Conservation (phyloP, 257 asterid genomes). For the Capsicum pubescens region DNA sequence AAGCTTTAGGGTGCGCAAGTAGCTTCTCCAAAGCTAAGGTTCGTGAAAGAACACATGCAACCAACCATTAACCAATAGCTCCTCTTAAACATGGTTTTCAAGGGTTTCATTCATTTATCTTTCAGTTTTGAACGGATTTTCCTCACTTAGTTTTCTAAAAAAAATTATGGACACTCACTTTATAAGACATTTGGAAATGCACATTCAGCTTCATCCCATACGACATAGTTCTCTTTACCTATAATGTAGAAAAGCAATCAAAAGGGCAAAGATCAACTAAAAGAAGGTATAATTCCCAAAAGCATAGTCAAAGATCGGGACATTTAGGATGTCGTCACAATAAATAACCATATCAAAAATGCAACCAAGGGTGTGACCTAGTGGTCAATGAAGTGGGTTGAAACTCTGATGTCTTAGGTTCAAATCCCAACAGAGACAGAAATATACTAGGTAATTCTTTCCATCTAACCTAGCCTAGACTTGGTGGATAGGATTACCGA, state of each 20-base stretch:
- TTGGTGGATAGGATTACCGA: too few relatives aligned
- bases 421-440: too few relatives aligned
- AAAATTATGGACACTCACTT: background rate
- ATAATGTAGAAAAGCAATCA: background rate
- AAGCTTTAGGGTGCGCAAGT: background rate
- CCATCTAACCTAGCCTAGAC: too few relatives aligned
- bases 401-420: too few relatives aligned
- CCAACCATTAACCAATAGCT: conserved; percentile 1
- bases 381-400: too few relatives aligned
- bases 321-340: background rate
- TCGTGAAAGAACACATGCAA: background rate
- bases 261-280: background rate
- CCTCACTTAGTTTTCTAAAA: background rate
- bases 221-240: background rate
- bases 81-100: conserved; percentile 4
- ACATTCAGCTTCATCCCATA: background rate
- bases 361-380: too few relatives aligned
- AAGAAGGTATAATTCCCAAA: too few relatives aligned
- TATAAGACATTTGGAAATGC: background rate
- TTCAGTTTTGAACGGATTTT: background rate
- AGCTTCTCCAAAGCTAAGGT: background rate
- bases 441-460: too few relatives aligned
- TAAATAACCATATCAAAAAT: background rate
- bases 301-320: background rate
- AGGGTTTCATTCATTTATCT: background rate